These are phyloP conservation scores for Claviceps arundinis DNA, from an alignment of 2,329 filamentous ascomycete genomes.

Conservation along the genomic window DNA sequence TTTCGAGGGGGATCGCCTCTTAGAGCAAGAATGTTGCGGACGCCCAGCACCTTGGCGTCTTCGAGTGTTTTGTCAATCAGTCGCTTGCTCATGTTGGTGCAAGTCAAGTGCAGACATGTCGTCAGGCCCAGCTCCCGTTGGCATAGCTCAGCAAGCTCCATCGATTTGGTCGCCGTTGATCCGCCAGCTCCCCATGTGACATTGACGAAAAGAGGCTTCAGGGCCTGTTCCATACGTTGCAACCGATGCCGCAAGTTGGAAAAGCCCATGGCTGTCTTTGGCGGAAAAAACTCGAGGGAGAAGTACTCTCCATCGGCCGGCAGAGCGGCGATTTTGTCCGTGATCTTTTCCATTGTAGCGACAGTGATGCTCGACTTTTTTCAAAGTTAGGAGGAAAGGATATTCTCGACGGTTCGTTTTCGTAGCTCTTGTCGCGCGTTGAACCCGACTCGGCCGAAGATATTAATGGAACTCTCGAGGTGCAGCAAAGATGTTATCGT, in stretches of 20 bases:
- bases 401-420: not conserved
- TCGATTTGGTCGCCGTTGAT: conserved; percentile 77
- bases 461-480: too few relatives aligned
- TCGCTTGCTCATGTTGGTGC: conserved; percentile 87
- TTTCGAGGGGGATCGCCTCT: conserved; percentile 82
- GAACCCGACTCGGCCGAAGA: not conserved
- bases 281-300: conserved; percentile 98
- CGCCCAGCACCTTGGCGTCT: conserved; percentile 78
- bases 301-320: conserved; percentile 74
- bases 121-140: conserved; percentile 85
- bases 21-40: conserved; percentile 86
- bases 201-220: conserved; percentile 88
- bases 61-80: conserved; percentile 82
- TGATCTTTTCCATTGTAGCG: conserved; percentile 65
- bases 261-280: conserved; percentile 92
- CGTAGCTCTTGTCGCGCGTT: not conserved
- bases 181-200: conserved; percentile 97
- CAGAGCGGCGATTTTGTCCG: conserved; percentile 86
- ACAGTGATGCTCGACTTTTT: not conserved
- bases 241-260: conserved; percentile 87
- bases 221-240: conserved; percentile 83
- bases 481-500: too few relatives aligned
- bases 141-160: conserved; percentile 90
- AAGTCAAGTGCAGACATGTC: conserved; percentile 90
- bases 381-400: not conserved